Evolutionary conservation across 352 stramenopile genomes (phyloP).

Genomic region (Phytophthora meadii): DNA sequence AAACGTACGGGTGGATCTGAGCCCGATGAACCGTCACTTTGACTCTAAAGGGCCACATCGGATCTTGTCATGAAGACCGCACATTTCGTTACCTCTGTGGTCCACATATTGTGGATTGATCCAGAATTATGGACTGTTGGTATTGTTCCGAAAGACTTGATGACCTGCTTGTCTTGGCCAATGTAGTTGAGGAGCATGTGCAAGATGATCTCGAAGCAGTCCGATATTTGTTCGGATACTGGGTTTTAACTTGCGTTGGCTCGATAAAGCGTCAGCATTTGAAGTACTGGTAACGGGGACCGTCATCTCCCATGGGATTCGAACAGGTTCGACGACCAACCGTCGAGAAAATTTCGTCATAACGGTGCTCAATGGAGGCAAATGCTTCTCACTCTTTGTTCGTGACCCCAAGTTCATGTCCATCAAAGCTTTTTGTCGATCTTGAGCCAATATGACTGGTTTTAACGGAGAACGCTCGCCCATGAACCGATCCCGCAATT

Average conservation of each 20-base stretch:
- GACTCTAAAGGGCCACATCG: neutral
- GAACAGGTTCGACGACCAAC: constrained; percentile 55
- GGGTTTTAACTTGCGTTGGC: constrained; percentile 68
- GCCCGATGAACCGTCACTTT: constrained; percentile 19
- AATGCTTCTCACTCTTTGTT: constrained; percentile 15
- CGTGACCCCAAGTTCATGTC: constrained; percentile 22
- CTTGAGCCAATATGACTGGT: constrained; percentile 34
- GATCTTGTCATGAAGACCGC: constrained; percentile 17
- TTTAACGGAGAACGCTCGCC: constrained; percentile 37
- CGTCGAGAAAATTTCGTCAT: constrained; percentile 50
- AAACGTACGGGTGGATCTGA: constrained; percentile 6
- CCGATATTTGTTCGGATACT: constrained; percentile 65
- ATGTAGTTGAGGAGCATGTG: constrained; percentile 56
- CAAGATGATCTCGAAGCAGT: constrained; percentile 64
- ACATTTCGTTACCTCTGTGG: constrained; percentile 1
- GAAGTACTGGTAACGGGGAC: constrained; percentile 41
- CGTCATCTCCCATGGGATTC: constrained; percentile 77
- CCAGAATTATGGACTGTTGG: constrained; percentile 2
- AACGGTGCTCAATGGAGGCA: constrained; percentile 10
- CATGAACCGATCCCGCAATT: constrained; percentile 38
- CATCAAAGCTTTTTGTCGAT: constrained; percentile 33
- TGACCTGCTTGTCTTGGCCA: constrained; percentile 60
- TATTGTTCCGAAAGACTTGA: constrained; percentile 23
- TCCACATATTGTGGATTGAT: neutral
- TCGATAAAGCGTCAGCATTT: constrained; percentile 30